Evolutionary conservation across 2,329 filamentous ascomycete species (phyloP).

Genomic region (Nannizziopsis arthrosporioides): DNA sequence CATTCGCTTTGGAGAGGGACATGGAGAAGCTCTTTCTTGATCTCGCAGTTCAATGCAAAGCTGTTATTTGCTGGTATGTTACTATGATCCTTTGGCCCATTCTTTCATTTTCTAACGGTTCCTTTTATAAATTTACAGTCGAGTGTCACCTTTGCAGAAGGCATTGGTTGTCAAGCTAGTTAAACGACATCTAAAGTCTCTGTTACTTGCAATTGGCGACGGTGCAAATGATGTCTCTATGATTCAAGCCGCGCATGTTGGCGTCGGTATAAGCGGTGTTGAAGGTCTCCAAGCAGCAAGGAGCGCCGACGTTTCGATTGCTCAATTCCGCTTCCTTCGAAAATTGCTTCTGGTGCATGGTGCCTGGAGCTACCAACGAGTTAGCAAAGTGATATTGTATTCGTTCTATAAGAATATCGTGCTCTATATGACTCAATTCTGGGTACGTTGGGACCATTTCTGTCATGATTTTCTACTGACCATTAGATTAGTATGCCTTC

Average conservation of each 20-base stretch:
- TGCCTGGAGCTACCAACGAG: constrained; percentile 92
- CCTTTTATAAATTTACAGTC: constrained; percentile 40
- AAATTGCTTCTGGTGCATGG: constrained; percentile 93
- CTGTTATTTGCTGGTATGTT: constrained; percentile 75
- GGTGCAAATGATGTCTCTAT: constrained; percentile 99
- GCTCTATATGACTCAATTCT: constrained; percentile 98
- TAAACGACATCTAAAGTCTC: constrained; percentile 82
- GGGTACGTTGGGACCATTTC: constrained; percentile 48
- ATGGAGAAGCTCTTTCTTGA: constrained; percentile 89
- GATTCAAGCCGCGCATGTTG: constrained; percentile 98
- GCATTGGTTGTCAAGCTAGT: constrained; percentile 96
- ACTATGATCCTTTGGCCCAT: background rate
- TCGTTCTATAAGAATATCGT: constrained; percentile 99
- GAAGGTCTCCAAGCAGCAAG: constrained; percentile 94
- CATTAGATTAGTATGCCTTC: constrained; percentile 63
- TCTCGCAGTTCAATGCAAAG: constrained; percentile 89
- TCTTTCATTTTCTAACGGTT: background rate
- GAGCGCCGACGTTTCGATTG: constrained; percentile 90
- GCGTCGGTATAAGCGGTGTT: constrained; percentile 90
- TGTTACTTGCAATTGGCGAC: constrained; percentile 90
- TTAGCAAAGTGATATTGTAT: constrained; percentile 94
- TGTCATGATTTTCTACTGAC: constrained; percentile 18
- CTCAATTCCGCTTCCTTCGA: constrained; percentile 85
- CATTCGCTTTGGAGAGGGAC: constrained; percentile 83
- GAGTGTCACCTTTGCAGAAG: constrained; percentile 94